Conservation (phyloP, 179 eudicot species). For the Sideroxylon spinosum region DNA sequence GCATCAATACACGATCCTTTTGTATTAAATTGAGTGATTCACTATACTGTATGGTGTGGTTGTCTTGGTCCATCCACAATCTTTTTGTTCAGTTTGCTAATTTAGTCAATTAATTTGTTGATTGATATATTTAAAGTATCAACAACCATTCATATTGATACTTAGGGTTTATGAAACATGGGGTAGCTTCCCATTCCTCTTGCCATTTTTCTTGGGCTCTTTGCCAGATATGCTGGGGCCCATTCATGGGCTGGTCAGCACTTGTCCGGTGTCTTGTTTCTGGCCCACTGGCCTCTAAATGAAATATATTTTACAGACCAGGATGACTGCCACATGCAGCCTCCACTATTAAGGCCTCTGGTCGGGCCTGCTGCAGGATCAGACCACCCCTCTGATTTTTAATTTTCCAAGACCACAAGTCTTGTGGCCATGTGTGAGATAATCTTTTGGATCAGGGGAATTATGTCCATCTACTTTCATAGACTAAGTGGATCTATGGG, state of each 20-base stretch:
- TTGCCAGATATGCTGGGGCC: too few species aligned
- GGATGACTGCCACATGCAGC: too few species aligned
- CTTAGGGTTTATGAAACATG: neutral
- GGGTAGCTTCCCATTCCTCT: too few species aligned
- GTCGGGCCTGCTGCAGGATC: neutral
- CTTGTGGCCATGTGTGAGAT: too few species aligned
- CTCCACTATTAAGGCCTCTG: neutral
- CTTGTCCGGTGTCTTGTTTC: too few species aligned
- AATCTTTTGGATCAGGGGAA: too few species aligned
- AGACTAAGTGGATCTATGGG: neutral
- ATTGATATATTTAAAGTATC: neutral
- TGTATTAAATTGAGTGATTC: slow-evolving; percentile 1
- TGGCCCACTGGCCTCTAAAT: too few species aligned
- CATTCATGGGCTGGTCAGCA: too few species aligned
- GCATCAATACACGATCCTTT: neutral
- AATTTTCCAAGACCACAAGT: neutral
- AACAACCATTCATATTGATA: neutral
- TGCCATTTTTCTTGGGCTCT: too few species aligned
- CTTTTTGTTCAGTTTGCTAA: neutral
- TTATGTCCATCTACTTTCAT: too few species aligned
- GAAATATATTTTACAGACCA: too few species aligned
- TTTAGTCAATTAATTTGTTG: neutral
- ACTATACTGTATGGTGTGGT: neutral
- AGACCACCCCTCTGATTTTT: neutral
- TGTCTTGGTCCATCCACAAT: neutral